These are phyloP conservation scores for Ottelia alismoides DNA, from an alignment of 106 monocot genomes.

Conservation along the genomic window DNA sequence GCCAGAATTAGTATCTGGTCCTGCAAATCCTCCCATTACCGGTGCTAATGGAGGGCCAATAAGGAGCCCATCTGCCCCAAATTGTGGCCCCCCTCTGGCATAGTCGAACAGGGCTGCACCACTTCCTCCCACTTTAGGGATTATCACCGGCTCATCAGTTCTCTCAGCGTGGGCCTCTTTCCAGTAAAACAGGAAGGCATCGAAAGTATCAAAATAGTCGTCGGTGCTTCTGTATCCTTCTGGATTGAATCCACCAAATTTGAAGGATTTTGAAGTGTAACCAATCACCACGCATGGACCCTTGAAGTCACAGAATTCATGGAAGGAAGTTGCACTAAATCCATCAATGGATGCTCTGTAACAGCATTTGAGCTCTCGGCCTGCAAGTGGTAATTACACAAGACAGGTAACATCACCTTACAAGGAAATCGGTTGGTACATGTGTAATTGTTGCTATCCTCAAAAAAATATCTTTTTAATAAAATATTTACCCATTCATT, in stretches of 20 bases:
- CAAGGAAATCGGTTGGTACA: no score
- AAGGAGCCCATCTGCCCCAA: constrained; percentile 87
- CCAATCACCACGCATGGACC: constrained; percentile 24
- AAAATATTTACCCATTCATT: no score
- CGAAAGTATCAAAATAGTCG: constrained; percentile 26
- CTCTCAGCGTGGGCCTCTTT: neutral
- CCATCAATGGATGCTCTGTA: constrained; percentile 18
- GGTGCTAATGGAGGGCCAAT: constrained; percentile 86
- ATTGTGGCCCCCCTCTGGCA: constrained; percentile 92
- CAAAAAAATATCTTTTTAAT: no score
- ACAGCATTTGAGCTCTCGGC: constrained; percentile 25
- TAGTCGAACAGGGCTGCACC: constrained; percentile 95
- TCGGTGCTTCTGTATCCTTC: constrained; percentile 20
- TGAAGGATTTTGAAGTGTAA: constrained; percentile 14
- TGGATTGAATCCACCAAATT: constrained; percentile 24
- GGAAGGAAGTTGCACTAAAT: constrained; percentile 20
- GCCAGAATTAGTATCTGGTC: constrained; percentile 79
- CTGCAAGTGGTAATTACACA: constrained; percentile 5
- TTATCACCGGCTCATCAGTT: constrained; percentile 15
- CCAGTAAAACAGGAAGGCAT: constrained; percentile 55
- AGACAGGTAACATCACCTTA: neutral
- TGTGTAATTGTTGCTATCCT: no score
- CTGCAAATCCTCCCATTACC: constrained; percentile 93
- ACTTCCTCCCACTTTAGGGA: constrained; percentile 80
- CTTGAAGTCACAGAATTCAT: constrained; percentile 21